A percentile compares a stretch with the other conserved stretches of the same genome.
These are phyloP conservation scores for Mucor irregularis DNA, from an alignment of 371 early-diverging fungal genomes.

Conservation along the genomic window DNA sequence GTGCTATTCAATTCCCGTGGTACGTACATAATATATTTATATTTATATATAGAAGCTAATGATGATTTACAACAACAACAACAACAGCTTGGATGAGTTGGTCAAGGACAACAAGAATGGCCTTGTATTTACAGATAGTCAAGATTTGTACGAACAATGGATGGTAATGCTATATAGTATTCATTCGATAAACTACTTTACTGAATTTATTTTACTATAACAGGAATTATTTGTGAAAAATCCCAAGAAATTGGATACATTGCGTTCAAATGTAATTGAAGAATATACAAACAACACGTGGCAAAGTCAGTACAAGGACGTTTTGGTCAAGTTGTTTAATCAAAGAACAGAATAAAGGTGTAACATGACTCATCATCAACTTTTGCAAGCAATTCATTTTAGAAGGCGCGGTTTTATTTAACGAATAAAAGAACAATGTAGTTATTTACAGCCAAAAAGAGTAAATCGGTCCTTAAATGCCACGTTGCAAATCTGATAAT, in stretches of 20 bases:
- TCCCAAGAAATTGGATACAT: conserved; percentile 24
- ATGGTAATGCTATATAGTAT: conserved; percentile 26
- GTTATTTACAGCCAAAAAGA: background rate
- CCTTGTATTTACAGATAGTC: conserved; percentile 67
- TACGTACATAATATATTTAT: conserved; percentile 19
- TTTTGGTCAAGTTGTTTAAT: conserved; percentile 24
- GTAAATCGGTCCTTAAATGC: background rate
- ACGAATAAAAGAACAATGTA: background rate
- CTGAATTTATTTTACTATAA: background rate
- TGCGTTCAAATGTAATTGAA: conserved; percentile 35
- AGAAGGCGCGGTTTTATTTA: too few species aligned
- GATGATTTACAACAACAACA: background rate
- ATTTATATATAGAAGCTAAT: background rate
- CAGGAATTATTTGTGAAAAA: conserved; percentile 44
- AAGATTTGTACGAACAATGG: conserved; percentile 64
- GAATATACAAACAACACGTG: conserved; percentile 43
- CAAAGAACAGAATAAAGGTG: background rate
- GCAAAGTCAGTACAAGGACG: conserved; percentile 42
- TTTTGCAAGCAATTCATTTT: too few species aligned
- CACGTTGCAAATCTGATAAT: background rate
- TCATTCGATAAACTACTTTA: background rate
- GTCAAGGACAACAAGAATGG: conserved; percentile 80
- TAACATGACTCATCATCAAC: too few species aligned
- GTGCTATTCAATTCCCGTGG: conserved; percentile 77
- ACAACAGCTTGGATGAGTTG: conserved; percentile 82